Percentiles rank a stretch among this genome's conserved stretches.
phyloP scores from a whole-genome alignment of 2,329 filamentous ascomycete species.

The Fusarium solani-melongenae region DNA sequence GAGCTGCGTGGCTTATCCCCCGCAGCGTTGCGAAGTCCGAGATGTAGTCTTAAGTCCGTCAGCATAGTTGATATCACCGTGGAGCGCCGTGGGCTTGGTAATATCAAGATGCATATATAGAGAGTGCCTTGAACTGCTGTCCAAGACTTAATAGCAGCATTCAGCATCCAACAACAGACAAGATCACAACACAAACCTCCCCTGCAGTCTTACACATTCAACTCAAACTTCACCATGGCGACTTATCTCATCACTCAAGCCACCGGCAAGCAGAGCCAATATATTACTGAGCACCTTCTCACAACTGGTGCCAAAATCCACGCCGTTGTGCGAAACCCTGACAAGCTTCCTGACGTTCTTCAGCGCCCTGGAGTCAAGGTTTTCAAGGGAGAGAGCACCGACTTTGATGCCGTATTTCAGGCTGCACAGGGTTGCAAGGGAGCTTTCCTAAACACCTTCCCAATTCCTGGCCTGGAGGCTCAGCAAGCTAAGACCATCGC shows the following conservation, averaged over 20 bases:
- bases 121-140: background rate
- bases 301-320: slow-evolving; percentile 48
- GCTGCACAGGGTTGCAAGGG: slow-evolving; percentile 50
- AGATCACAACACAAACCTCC: background rate
- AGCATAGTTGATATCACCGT: background rate
- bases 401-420: slow-evolving; percentile 44
- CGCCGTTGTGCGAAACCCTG: slow-evolving; percentile 49
- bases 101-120: background rate
- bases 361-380: slow-evolving; percentile 43
- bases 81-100: background rate
- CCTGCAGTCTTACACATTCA: background rate
- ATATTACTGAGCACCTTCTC: slow-evolving; percentile 48
- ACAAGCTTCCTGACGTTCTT: slow-evolving; percentile 44
- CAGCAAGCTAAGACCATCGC: slow-evolving; percentile 47
- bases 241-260: slow-evolving; percentile 51
- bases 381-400: slow-evolving; percentile 50
- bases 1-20: background rate
- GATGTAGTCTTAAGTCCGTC: background rate
- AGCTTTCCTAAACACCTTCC: slow-evolving; percentile 45
- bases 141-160: background rate
- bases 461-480: slow-evolving; percentile 42
- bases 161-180: background rate
- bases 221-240: slow-evolving; percentile 29
- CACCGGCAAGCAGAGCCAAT: slow-evolving; percentile 48
- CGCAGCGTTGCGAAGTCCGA: background rate